Conservation (phyloP, 768 basidiomycete species). For the Lactarius hatsudake region DNA sequence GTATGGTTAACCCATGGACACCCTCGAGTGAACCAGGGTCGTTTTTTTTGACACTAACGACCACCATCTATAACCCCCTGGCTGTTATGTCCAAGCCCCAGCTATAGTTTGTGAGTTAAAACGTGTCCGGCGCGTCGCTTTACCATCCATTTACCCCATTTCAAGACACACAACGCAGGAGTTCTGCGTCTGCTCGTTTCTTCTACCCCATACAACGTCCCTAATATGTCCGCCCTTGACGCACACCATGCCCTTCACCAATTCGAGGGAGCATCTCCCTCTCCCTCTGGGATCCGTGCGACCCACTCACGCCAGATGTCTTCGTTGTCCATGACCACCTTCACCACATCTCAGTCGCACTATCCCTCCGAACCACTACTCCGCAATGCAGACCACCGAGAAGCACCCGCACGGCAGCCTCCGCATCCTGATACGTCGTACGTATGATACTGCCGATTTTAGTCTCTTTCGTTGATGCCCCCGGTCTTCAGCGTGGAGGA, state of each 20-base stretch:
- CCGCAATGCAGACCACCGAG: slow-evolving; percentile 37
- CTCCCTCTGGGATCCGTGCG: slow-evolving; percentile 1
- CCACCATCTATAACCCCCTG: slow-evolving; percentile 7
- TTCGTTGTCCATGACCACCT: slow-evolving; percentile 33
- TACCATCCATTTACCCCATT: background rate
- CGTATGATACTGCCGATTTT: slow-evolving; percentile 34
- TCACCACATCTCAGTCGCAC: slow-evolving; percentile 32
- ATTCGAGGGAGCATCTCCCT: slow-evolving; percentile 1
- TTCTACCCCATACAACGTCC: background rate
- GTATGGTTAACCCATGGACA: background rate
- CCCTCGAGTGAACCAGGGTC: background rate
- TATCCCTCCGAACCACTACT: slow-evolving; percentile 36
- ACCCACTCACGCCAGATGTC: slow-evolving; percentile 32
- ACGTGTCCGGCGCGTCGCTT: background rate
- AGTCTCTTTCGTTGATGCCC: slow-evolving; percentile 35
- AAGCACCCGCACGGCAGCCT: slow-evolving; percentile 39
- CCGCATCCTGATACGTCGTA: slow-evolving; percentile 42
- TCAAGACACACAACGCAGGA: background rate
- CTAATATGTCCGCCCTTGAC: slow-evolving; percentile 21
- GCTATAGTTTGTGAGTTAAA: slow-evolving; percentile 2
- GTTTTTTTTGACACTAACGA: slow-evolving; percentile 6
- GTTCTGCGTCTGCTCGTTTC: background rate
- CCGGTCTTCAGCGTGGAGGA: slow-evolving; percentile 34
- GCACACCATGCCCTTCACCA: slow-evolving; percentile 5
- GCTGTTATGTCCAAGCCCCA: background rate